Evolutionary conservation across 768 basidiomycete genomes (phyloP).

Genomic region (Candolleomyces eurysporus): DNA sequence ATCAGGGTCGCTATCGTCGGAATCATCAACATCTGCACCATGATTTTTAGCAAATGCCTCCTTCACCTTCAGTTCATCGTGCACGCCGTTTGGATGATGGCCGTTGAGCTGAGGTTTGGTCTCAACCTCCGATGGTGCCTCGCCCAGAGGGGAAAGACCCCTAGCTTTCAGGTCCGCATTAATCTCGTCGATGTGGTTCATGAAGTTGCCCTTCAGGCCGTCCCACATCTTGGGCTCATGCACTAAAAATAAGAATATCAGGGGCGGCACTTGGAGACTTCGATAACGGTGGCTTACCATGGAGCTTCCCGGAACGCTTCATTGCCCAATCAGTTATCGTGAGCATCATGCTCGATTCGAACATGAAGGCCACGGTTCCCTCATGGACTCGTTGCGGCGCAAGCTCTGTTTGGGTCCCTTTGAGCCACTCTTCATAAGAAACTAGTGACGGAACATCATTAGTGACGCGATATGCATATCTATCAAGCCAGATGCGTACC

Average conservation of each 20-base stretch:
- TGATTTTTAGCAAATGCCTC: no score
- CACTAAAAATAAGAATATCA: slow-evolving; percentile 27
- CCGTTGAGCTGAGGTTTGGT: background rate
- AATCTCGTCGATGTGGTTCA: slow-evolving; percentile 55
- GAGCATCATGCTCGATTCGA: slow-evolving; percentile 61
- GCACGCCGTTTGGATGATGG: background rate
- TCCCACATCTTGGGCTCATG: slow-evolving; percentile 72
- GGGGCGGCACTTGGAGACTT: background rate
- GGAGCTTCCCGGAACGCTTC: slow-evolving; percentile 55
- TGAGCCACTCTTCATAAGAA: slow-evolving; percentile 59
- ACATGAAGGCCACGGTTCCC: slow-evolving; percentile 61
- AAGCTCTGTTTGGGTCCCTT: slow-evolving; percentile 52
- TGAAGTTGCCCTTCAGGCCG: slow-evolving; percentile 52
- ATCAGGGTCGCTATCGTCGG: no score
- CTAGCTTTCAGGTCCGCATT: slow-evolving; percentile 46
- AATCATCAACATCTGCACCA: no score
- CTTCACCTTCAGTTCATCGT: background rate
- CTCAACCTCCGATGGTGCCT: background rate
- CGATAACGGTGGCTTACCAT: slow-evolving; percentile 35
- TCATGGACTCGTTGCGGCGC: slow-evolving; percentile 50
- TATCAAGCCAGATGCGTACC: slow-evolving; percentile 31
- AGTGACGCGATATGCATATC: background rate
- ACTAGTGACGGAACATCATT: slow-evolving; percentile 29
- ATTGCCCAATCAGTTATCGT: slow-evolving; percentile 65
- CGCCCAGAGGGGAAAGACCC: slow-evolving; percentile 32